These are phyloP conservation scores for Immersiella caudata DNA, from an alignment of 495 filamentous ascomycete species.

Conservation along the genomic window DNA sequence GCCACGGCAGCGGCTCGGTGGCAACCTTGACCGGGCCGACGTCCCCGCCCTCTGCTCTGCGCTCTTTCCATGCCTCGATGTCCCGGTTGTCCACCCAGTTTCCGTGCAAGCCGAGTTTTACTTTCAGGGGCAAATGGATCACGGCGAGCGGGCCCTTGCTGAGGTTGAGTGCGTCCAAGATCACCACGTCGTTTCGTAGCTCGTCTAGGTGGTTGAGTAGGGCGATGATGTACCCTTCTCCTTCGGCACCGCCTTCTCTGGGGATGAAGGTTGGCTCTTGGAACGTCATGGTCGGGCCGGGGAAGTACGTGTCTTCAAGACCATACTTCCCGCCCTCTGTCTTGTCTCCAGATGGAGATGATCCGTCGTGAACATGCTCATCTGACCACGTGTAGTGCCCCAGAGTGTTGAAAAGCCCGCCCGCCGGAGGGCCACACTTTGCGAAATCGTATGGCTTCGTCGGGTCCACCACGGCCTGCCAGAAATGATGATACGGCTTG, in stretches of 20 bases:
- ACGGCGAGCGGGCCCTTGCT: slow-evolving; percentile 49
- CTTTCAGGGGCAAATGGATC: slow-evolving; percentile 48
- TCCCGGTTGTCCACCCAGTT: slow-evolving; percentile 53
- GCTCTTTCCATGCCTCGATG: slow-evolving; percentile 46
- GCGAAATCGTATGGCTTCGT: slow-evolving; percentile 51
- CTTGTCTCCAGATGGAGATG: not conserved
- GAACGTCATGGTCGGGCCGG: slow-evolving; percentile 54
- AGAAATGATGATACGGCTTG: slow-evolving; percentile 58
- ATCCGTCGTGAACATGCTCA: slow-evolving; percentile 28
- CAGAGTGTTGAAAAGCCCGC: slow-evolving; percentile 53
- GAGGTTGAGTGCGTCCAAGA: slow-evolving; percentile 52
- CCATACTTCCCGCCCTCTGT: slow-evolving; percentile 28
- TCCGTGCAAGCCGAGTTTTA: slow-evolving; percentile 50
- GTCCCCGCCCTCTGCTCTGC: slow-evolving; percentile 39
- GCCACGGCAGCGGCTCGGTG: slow-evolving; percentile 47
- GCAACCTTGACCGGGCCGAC: slow-evolving; percentile 47
- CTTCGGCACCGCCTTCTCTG: slow-evolving; percentile 46
- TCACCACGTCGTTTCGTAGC: slow-evolving; percentile 53
- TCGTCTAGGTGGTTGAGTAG: slow-evolving; percentile 58
- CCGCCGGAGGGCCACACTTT: slow-evolving; percentile 50
- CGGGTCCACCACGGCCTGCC: slow-evolving; percentile 53
- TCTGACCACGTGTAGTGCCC: slow-evolving; percentile 48
- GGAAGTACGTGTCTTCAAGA: slow-evolving; percentile 47
- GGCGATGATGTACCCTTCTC: slow-evolving; percentile 59
- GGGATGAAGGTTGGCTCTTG: slow-evolving; percentile 64